Evolutionary conservation across 495 filamentous ascomycete species (phyloP), one percentile per base, ranked within the genome.

Genomic region (Trichoderma gamsii): DNA sequence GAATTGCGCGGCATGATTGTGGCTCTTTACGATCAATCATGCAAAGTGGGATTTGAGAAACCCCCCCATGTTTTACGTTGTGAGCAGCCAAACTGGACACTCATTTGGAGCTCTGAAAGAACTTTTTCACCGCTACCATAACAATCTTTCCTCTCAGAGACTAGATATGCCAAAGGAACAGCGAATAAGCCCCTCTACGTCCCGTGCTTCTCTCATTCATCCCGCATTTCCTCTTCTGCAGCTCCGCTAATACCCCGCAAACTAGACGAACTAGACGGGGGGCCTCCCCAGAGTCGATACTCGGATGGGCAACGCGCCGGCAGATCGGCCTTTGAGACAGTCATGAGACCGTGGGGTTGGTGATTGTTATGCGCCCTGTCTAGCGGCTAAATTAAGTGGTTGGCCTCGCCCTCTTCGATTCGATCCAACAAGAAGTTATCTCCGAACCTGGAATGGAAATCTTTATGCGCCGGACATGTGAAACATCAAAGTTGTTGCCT

Each of bases 231-330:
- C 15, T 29, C 56, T 61, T 61, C 56, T 12, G 23, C 27, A 35
- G 56, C 56, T 61, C 56, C 25, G 56, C 56, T 59, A 25, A 25
- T 52, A 61, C 56, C 56, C 56, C 56, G 56, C 56, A 61, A 61
- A 61, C 25, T 25, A 61, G 29, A 12, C 56, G 56, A 7, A 8
- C 13, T 13, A 21, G 56, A 29, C 56, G 0, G 25, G n/a, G 29
- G 16, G 27, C 11, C 8, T 16, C 25, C 7, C 16, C 13, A 13
- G 23, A 25, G 23, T 32, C 13, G 56, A 29, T 61, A 32, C 56
- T 21, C 23, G 29, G 56, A 61, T 61, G 56, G 56, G 56, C 2
- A 61, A 61, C 23, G 56, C 11, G 25, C 27, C 56, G 56, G 56
- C 56, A 61, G 56, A 61, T 61, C 56, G 56, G 56, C 25, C 56